Base-by-base conservation (phyloP, 2,329 filamentous ascomycete species). In the Ophiocordyceps robertsii region DNA sequence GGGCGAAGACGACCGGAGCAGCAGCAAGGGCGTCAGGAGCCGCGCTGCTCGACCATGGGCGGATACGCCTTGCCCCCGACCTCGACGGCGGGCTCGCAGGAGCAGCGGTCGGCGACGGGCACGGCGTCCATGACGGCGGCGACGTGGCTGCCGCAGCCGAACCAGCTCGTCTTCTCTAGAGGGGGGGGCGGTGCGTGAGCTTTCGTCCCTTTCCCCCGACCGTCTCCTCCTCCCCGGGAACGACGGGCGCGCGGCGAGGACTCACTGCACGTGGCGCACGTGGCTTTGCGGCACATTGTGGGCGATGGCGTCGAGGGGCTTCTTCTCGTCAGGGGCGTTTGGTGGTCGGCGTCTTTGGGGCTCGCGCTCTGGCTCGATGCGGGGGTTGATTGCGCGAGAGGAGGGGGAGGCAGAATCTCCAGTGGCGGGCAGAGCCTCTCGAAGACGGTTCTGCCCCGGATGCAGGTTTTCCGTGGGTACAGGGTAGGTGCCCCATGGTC, bases 201-300 rank as follows among this genome's bases (percentile, higher is more conserved):
- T 17, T 17, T 17, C 10, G 7, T 31, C 5, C 29, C 14, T 14
- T 10, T 14, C 29, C 14, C 29, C 5, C 29, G 19, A 19, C n/a
- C n/a, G n/a, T n/a, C n/a, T n/a, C n/a, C n/a, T n/a, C n/a, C n/a
- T n/a, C n/a, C n/a, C n/a, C n/a, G n/a, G n/a, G n/a, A n/a, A n/a
- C n/a, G 19, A 19, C 19, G 19, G 19, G 19, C 19, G 19, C 19
- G 19, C 19, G 3, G 19, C 19, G 19, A 19, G 19, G 19, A 43
- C 76, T 53, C 69, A 82, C 80, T 65, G 65, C 80, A 84, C 41
- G 65, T 72, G 47, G 63, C 62, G 61, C 80, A 84, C 46, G 63
- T 70, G 21, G 75, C 72, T 59, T 75, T 75, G 61, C 70, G 79
- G 59, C 80, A 84, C 80, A 84, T 84, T 31, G 16, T 57, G 27